phyloP scores from a whole-genome alignment of 1,284 basidiomycete genomes.

The Trametes versicolor region DNA sequence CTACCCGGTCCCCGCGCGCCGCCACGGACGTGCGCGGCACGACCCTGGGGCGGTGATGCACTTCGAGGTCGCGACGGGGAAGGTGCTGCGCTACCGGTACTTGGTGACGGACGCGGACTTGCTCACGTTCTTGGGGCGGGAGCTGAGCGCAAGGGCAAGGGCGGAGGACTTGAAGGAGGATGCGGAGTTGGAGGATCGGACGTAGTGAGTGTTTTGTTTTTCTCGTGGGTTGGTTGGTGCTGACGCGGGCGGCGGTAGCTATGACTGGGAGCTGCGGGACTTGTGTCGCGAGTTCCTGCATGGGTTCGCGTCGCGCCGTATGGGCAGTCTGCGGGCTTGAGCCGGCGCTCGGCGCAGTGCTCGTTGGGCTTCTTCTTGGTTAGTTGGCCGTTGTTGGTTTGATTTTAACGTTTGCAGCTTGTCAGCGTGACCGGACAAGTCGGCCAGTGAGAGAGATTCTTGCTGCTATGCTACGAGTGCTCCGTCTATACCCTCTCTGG shows the following conservation, averaged over 20 bases:
- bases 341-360: too few relatives aligned
- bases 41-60: constrained; percentile 26
- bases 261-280: constrained; percentile 26
- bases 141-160: constrained; percentile 19
- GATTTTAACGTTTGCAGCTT: not conserved
- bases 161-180: constrained; percentile 27
- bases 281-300: constrained; percentile 31
- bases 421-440: not conserved
- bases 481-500: not conserved
- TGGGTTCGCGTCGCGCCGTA: constrained; percentile 23
- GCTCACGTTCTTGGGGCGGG: constrained; percentile 17
- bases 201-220: constrained; percentile 24
- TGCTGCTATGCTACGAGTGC: not conserved
- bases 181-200: constrained; percentile 30
- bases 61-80: constrained; percentile 29
- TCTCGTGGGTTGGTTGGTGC: not conserved
- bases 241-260: constrained; percentile 16
- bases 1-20: constrained; percentile 10
- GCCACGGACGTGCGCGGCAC: not conserved
- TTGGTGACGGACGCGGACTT: constrained; percentile 30
- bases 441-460: too few relatives aligned
- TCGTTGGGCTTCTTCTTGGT: not conserved
- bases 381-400: not conserved
- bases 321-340: constrained; percentile 18
- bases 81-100: constrained; percentile 31